These are phyloP conservation scores for Dianthus caryophyllus DNA, from an alignment of 148 eudicot genomes.

Conservation along the genomic window DNA sequence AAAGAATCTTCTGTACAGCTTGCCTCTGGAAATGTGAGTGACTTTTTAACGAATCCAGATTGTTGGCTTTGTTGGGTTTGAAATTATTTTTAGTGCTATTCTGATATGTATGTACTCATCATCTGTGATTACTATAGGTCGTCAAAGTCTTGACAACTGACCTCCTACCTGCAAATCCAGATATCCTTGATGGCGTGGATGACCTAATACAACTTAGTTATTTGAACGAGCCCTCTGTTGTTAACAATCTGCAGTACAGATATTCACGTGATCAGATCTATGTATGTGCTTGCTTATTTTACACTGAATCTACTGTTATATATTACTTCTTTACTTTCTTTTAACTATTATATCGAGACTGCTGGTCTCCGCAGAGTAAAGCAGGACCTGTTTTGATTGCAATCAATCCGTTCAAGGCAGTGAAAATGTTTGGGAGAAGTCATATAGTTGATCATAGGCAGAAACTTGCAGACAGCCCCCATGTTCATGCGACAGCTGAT, in stretches of 20 bases:
- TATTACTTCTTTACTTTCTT: conserved; percentile 2
- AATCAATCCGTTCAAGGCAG: conserved; percentile 83
- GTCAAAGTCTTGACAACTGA: conserved; percentile 53
- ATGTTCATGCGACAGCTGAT: conserved; percentile 73
- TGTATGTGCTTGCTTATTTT: conserved; percentile 31
- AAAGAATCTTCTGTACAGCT: conserved; percentile 60
- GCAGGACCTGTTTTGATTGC: conserved; percentile 94
- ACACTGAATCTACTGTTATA: conserved; percentile 3
- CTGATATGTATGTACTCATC: conserved; percentile 16
- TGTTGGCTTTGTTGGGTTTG: not conserved
- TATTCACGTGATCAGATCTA: conserved; percentile 66
- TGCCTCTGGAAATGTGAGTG: conserved; percentile 65
- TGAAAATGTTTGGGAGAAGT: conserved; percentile 59
- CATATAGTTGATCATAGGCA: conserved; percentile 51
- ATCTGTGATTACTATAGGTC: conserved; percentile 38
- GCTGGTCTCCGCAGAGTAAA: conserved; percentile 49
- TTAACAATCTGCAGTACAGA: conserved; percentile 77
- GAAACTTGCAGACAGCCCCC: conserved; percentile 80
- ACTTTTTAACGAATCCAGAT: not conserved
- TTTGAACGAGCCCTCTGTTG: conserved; percentile 92
- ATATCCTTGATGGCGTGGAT: conserved; percentile 82
- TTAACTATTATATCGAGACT: not conserved
- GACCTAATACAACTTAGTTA: conserved; percentile 88
- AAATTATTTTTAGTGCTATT: conserved; percentile 5
- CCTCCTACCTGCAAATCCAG: conserved; percentile 89